Conservation (phyloP, 768 basidiomycete species). For the Clavulina sp. region DNA sequence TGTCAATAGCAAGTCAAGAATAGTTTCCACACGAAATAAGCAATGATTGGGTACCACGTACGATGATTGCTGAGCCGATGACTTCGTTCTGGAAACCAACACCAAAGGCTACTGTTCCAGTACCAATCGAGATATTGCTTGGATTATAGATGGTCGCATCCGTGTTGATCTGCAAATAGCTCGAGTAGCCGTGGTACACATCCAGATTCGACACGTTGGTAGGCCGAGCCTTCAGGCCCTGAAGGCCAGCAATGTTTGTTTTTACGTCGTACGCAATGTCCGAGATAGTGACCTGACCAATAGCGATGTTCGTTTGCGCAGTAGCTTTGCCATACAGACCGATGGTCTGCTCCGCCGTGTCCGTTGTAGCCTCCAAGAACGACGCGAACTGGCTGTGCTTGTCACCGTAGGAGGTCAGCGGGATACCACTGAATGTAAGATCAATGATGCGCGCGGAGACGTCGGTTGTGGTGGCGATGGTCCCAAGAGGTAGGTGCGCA, state of each 20-base stretch:
- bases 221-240: constrained; percentile 43
- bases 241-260: constrained; percentile 41
- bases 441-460: constrained; percentile 43
- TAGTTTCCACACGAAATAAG: neutral
- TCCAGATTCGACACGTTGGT: constrained; percentile 40
- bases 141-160: constrained; percentile 22
- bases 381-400: constrained; percentile 35
- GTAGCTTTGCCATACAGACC: constrained; percentile 33
- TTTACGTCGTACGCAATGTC: constrained; percentile 42
- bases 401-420: constrained; percentile 36
- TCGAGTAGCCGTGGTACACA: constrained; percentile 46
- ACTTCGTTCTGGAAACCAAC: constrained; percentile 38
- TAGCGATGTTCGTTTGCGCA: constrained; percentile 43
- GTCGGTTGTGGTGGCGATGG: constrained; percentile 39
- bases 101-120: constrained; percentile 45
- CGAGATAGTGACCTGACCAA: constrained; percentile 37
- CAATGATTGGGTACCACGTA: too few species aligned
- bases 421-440: constrained; percentile 38
- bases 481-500: constrained; percentile 42
- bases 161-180: constrained; percentile 51
- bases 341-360: constrained; percentile 28
- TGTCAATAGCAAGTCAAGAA: neutral
- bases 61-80: constrained; percentile 43
- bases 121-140: constrained; percentile 31
- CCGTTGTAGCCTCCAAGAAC: constrained; percentile 46